Conservation (phyloP, 441 rosid genomes). For the Gossypium gossypioides region DNA sequence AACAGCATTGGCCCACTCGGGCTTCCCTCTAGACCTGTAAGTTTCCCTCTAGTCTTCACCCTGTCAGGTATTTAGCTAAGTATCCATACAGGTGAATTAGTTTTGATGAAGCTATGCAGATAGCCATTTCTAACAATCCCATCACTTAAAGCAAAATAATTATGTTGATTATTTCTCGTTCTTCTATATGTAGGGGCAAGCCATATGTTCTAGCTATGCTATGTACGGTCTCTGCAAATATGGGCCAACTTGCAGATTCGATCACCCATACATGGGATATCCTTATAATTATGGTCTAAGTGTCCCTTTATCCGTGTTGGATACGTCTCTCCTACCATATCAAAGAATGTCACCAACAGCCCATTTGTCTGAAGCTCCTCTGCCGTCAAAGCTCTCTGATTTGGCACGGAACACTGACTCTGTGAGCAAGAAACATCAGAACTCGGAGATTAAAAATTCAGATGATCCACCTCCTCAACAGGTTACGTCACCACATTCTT, state of each 20-base stretch:
- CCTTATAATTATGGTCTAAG: constrained; percentile 31
- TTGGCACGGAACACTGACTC: constrained; percentile 26
- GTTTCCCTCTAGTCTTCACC: constrained; percentile 19
- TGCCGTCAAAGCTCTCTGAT: constrained; percentile 29
- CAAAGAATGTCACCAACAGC: constrained; percentile 29
- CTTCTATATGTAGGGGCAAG: constrained; percentile 47
- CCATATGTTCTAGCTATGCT: constrained; percentile 50
- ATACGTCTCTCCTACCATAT: constrained; percentile 31
- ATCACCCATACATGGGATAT: constrained; percentile 51
- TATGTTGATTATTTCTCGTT: not conserved
- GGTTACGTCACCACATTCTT: constrained; percentile 24
- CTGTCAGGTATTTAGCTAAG: not conserved
- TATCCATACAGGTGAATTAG: not conserved
- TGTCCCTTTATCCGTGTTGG: constrained; percentile 28
- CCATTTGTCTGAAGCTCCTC: constrained; percentile 27
- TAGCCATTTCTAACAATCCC: not conserved
- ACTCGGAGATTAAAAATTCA: constrained; percentile 21
- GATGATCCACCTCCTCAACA: constrained; percentile 23
- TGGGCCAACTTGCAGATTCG: constrained; percentile 60
- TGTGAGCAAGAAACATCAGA: constrained; percentile 21
- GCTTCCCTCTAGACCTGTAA: constrained; percentile 68
- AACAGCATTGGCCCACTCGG: constrained; percentile 34
- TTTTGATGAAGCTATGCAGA: not conserved
- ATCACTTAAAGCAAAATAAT: not conserved
- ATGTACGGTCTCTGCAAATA: constrained; percentile 59